These are phyloP conservation scores for Aspergillus candidus DNA, from an alignment of 2,329 filamentous ascomycete species.

Conservation along the genomic window DNA sequence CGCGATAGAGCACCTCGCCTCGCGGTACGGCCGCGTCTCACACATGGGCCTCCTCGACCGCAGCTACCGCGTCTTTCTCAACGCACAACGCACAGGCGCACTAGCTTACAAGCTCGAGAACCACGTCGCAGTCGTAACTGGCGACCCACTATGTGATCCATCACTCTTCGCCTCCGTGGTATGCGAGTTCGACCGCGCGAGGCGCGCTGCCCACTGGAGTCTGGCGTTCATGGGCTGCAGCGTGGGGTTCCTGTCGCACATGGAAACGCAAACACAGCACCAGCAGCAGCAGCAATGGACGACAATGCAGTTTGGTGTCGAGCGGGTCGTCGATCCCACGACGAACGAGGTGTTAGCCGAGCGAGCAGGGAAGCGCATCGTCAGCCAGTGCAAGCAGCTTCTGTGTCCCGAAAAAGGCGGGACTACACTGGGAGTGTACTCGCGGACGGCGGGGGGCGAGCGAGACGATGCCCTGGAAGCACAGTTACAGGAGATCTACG, in stretches of 20 bases:
- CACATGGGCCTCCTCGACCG: conserved; percentile 42
- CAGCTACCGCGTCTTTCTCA: conserved; percentile 39
- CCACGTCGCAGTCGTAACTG: conserved; percentile 33
- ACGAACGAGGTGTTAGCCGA: conserved; percentile 36
- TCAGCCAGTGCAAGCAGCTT: conserved; percentile 33
- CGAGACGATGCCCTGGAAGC: conserved; percentile 26
- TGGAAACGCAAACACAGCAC: background rate
- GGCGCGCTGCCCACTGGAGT: conserved; percentile 24
- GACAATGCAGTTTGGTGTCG: conserved; percentile 34
- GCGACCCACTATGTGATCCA: conserved; percentile 34
- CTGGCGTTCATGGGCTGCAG: conserved; percentile 36
- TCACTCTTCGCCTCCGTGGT: conserved; percentile 22
- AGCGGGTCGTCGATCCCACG: conserved; percentile 37
- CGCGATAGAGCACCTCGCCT: conserved; percentile 26
- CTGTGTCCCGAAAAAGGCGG: conserved; percentile 30
- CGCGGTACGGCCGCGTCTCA: conserved; percentile 33
- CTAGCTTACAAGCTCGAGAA: conserved; percentile 37
- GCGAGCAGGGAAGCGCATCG: conserved; percentile 32
- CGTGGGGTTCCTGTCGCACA: conserved; percentile 26
- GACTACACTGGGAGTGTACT: conserved; percentile 31
- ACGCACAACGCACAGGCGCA: conserved; percentile 27
- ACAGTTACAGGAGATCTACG: conserved; percentile 31
- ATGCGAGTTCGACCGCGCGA: conserved; percentile 31
- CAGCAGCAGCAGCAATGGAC: conserved; percentile 24
- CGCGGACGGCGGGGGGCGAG: conserved; percentile 20